Base-by-base conservation (phyloP, 1,139 yeast genomes). In the Taphrina communis region DNA sequence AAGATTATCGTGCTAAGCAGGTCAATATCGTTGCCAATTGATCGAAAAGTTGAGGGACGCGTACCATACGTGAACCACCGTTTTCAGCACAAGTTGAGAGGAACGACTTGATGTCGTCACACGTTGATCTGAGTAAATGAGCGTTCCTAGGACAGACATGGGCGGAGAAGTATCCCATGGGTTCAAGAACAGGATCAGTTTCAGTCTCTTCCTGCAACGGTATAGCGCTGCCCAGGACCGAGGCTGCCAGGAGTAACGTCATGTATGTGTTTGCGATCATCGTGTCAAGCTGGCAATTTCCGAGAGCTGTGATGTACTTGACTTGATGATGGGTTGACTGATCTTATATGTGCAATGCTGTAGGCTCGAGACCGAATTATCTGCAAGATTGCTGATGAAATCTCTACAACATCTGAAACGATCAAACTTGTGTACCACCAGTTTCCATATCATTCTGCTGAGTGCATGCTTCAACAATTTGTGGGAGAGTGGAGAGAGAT, bases 11-110 rank as follows among this genome's bases (percentile, higher is more conserved):
- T 39, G 14, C 42, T 39, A 46, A 2, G 9, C 25, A 17, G 3
- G 19, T 46, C 51, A 46, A 8, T 46, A 46, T n/a, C n/a, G n/a
- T n/a, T n/a, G 51, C 51, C 11, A 46, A n/a, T n/a, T n/a, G 25
- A 25, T 25, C 31, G 31, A 25, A 4, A 1, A 25, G 31, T 25
- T 4, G 31, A 25, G 1, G 31, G 31, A 25, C 1, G 31, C 31
- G 1, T 25, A 25, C 31, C 31, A 25, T 2, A 25, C 31, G 31
- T 1, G 31, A 14, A 46, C 11, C 1, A 46, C 51, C 51, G n/a
- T n/a, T 12, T 1, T 21, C 8, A 21, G 12, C 36, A 21, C 53
- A 50, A 8, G 2, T 50, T 21, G 53, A 6, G n/a, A 21, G 0
- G n/a, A 21, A 50, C 21, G 36, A 11, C 21, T 19, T 50, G 53